phyloP scores from a whole-genome alignment of 2,329 filamentous ascomycete genomes.

The Neonectria hederae region DNA sequence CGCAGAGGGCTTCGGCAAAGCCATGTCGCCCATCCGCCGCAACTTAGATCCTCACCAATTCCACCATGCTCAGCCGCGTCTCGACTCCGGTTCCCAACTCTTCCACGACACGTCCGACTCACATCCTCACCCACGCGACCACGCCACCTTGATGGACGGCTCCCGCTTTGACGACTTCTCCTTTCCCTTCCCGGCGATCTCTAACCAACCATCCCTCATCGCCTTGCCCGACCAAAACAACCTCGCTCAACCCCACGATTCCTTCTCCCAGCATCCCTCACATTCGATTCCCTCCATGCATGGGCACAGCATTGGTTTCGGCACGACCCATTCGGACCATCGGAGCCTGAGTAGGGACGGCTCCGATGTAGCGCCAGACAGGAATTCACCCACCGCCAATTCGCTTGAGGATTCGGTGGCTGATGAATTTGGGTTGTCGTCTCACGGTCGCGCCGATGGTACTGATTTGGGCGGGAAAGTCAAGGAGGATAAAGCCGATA shows the following conservation, averaged over 20 bases:
- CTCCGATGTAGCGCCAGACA: constrained; percentile 57
- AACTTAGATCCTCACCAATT: constrained; percentile 42
- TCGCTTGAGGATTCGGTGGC: constrained; percentile 62
- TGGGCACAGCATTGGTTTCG: constrained; percentile 39
- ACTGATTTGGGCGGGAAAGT: constrained; percentile 62
- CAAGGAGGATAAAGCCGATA: constrained; percentile 68
- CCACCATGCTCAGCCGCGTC: constrained; percentile 44
- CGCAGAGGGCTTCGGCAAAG: constrained; percentile 32
- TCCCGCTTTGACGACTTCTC: constrained; percentile 64
- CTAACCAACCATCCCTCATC: constrained; percentile 54
- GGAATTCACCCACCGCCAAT: constrained; percentile 55
- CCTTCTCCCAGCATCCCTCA: constrained; percentile 48
- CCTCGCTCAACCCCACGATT: constrained; percentile 42
- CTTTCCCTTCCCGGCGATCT: constrained; percentile 58
- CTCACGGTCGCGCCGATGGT: constrained; percentile 58
- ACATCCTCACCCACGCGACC: constrained; percentile 32
- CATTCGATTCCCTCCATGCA: constrained; percentile 35
- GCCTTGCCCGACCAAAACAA: constrained; percentile 48
- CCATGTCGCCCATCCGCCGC: constrained; percentile 45
- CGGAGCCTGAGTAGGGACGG: constrained; percentile 48
- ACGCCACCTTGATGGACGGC: constrained; percentile 53
- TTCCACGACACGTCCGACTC: constrained; percentile 38
- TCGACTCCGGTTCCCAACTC: constrained; percentile 40
- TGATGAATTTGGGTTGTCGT: constrained; percentile 67
- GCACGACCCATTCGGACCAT: constrained; percentile 34